phyloP scores from a whole-genome alignment of 2,329 filamentous ascomycete genomes.

The Colletotrichum camelliae region DNA sequence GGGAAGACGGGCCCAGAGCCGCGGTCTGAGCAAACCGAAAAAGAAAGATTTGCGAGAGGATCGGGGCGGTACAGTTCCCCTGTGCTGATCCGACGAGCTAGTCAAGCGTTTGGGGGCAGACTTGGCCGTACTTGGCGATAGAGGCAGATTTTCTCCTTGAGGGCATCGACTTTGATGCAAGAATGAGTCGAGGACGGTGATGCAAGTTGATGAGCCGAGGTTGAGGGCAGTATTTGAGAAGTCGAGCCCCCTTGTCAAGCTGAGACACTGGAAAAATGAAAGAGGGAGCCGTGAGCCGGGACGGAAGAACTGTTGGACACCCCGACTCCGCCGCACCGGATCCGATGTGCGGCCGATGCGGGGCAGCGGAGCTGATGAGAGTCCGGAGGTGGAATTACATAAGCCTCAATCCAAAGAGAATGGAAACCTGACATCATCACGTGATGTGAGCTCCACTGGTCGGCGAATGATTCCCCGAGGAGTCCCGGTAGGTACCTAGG shows the following conservation, averaged over 20 bases:
- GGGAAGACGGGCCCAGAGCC: not conserved
- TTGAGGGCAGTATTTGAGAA: not conserved
- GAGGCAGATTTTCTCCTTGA: not conserved
- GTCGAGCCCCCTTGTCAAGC: not conserved
- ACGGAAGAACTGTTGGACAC: not conserved
- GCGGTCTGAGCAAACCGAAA: not conserved
- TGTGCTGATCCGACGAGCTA: not conserved
- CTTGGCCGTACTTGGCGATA: not conserved
- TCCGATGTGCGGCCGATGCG: not conserved
- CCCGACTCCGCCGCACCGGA: not conserved
- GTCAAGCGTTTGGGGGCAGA: not conserved
- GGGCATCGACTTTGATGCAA: not conserved
- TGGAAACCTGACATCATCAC: not conserved
- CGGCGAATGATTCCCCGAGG: not conserved
- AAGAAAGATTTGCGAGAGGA: conserved; percentile 6
- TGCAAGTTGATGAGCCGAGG: not conserved
- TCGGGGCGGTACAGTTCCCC: not conserved
- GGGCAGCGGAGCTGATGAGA: not conserved
- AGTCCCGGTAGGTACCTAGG: not conserved
- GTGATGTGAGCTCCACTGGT: fast-evolving
- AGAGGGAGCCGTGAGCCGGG: conserved; percentile 7
- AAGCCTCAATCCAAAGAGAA: not conserved
- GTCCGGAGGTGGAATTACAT: not conserved
- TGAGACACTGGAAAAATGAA: not conserved
- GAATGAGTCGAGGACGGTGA: not conserved